Base-by-base conservation (phyloP, 1,284 basidiomycete genomes). In the Sphagnurus paluster region DNA sequence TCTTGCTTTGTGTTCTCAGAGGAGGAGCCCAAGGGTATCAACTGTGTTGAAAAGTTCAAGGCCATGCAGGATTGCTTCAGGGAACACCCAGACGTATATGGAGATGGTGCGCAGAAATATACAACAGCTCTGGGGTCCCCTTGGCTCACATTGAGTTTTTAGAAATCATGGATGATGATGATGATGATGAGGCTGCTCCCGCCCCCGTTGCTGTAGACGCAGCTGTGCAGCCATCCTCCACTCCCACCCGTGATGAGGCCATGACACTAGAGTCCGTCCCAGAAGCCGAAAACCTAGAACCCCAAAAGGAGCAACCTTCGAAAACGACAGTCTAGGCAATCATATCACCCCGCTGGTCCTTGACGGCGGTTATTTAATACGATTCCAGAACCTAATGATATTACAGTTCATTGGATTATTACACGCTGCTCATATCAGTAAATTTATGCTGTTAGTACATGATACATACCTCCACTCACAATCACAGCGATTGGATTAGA, bases 61-160 rank as follows among this genome's bases (percentile, higher is more conserved):
- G 82, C 74, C 14, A 99, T 99, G 96, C 96, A 99, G 70, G 87
- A 90, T 55, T 99, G 96, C 76, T 99, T 99, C 79, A 82, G 93
- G 59, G 84, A 84, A 57, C 92, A 99, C 68, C 97, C 96, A 0
- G 96, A 98, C 26, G 77, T 93, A 26, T 99, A 99, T 66, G 93
- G 87, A 21, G 91, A 94, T 60, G 95, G 93, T 93, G 49, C 9
- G 56, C 49, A n/a, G n/a, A n/a, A n/a, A n/a, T n/a, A n/a, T n/a
- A n/a, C n/a, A n/a, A n/a, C n/a, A 13, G 9, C 19, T 14, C 2
- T 38, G 30, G 24, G 20, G 19, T 49, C 44, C 30, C 40, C 32
- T 8, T 10, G 40, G 54, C 28, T 49, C 7, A 46, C 23, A 29
- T 43, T 20, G 29, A 8, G 48, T 13, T 7, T 21, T n/a, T 53